Base-by-base conservation (phyloP, 768 basidiomycete species). In the Coprinellus micaceus region DNA sequence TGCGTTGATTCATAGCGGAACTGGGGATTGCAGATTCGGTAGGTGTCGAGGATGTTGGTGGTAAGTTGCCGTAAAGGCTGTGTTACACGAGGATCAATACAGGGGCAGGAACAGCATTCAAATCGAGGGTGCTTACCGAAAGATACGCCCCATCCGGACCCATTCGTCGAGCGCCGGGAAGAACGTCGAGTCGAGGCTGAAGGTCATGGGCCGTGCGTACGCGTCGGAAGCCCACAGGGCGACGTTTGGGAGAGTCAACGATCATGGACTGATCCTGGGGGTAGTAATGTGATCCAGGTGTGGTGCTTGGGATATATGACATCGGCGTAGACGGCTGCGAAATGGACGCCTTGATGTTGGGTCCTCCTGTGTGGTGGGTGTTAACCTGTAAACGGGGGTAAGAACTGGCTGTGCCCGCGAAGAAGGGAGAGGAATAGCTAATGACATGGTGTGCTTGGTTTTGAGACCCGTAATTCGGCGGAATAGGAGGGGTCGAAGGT, bases 1-100 rank as follows among this genome's bases (percentile, higher is more conserved):
- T 91, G 91, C 2, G 89, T 76, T 2, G 91, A 89, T 72, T 98
- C 97, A 69, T 99, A 99, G 67, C 89, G 84, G 79, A 98, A 99
- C 60, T 83, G 77, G 11, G 95, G 91, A 69, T 98, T 98, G 80
- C 95, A 96, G 60, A 95, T 89, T 65, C 83, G 87, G 74, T 89
- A 99, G 17, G 94, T 98, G 59, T 94, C 89, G 53, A 92, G 75
- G 47, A 98, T 86, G 62, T 90, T 81, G 6, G 88, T 89, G 2
- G 97, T 98, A 47, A 99, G 73, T 66, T 80, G 81, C 56, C 82
- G 76, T 57, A 85, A 69, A 11, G 85, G 84, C 84, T 82, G 67
- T 54, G 40, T 43, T 7, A 56, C 50, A 28, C 7, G 44, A 41
- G 41, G 55, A 36, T 60, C 48, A 61, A 58, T 53, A 28, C 46